Evolutionary conservation across 768 basidiomycete genomes (phyloP).

Genomic region (Pulveroboletus frians): DNA sequence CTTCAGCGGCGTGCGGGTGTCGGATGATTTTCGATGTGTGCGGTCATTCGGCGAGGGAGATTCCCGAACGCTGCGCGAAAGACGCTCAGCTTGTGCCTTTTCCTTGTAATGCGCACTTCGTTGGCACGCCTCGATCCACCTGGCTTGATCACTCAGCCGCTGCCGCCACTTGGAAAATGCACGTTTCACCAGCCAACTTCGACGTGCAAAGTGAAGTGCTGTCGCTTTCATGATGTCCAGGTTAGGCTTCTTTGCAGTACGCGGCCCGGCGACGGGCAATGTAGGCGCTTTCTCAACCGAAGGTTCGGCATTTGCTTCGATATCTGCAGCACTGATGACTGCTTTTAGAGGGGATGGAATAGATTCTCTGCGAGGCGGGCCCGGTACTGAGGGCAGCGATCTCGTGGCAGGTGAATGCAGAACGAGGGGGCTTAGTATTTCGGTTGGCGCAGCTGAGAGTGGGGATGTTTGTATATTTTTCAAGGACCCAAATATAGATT

Average conservation of each 20-base stretch:
- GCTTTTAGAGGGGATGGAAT: constrained; percentile 22
- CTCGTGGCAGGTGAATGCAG: constrained; percentile 24
- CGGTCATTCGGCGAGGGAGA: constrained; percentile 21
- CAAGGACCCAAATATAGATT: constrained; percentile 18
- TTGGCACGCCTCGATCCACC: constrained; percentile 58
- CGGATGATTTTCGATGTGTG: constrained; percentile 13
- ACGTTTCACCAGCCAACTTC: constrained; percentile 36
- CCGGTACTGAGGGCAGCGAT: constrained; percentile 12
- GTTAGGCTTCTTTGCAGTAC: constrained; percentile 10
- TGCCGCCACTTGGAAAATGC: constrained; percentile 45
- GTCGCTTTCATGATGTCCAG: constrained; percentile 33
- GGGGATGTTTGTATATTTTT: constrained; percentile 24
- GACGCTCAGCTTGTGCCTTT: constrained; percentile 37
- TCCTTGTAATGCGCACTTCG: constrained; percentile 58
- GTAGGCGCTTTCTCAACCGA: constrained; percentile 3
- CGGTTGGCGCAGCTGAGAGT: constrained; percentile 22
- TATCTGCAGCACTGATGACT: constrained; percentile 7
- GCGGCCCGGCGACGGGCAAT: neutral
- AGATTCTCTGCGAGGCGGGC: constrained; percentile 22
- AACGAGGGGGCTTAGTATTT: constrained; percentile 29
- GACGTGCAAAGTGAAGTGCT: constrained; percentile 40
- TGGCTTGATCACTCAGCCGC: constrained; percentile 39
- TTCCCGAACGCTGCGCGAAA: constrained; percentile 24
- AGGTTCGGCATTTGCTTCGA: constrained; percentile 6
- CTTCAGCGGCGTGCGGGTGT: constrained; percentile 18